Base-by-base conservation (phyloP, 306 rosid species). In the Glycine tomentella region DNA sequence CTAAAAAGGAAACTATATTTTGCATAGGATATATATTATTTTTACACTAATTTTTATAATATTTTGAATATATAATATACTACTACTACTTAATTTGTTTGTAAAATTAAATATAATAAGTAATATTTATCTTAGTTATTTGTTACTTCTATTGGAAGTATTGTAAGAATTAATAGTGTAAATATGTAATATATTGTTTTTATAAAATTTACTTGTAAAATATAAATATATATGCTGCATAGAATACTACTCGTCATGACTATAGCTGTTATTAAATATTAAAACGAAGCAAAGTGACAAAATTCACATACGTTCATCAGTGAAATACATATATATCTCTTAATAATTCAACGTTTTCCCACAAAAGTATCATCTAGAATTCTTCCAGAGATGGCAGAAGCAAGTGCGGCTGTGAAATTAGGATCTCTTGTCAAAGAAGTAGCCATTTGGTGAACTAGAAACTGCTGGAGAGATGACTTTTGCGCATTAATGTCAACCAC, bases 371-470 rank as follows among this genome's bases (percentile, higher is more conserved):
- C 72, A 50, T 86, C 87, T n/a, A 84, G 46, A 55, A 81, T 14
- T 72, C 45, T 88, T 57, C 87, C 90, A 1, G 97, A 88, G 83
- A 95, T 89, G 53, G 95, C 97, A 9, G 86, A 59, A 3, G 96
- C 94, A 74, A 95, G 87, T 34, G 95, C 89, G 8, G 91, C 79
- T 12, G 92, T 84, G 84, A 95, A 93, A 69, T 80, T 88, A 64
- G 95, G 93, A 88, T 95, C 94, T 73, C 73, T 85, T 51, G 94
- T 91, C 89, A 95, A 89, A 56, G 95, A 91, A 66, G 89, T 83
- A n/a, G 95, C 94, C 99, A 95, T 86, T 85, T 90, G 94, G 36
- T 86, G 91, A 76, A 87, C 86, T 80, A 95, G 68, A 31, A 88
- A 62, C 74, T 89, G 89, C 10, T 86, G 89, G 67, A 86, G 33